phyloP scores from a whole-genome alignment of 805 yeast genomes.

The Wickerhamomyces pijperi region DNA sequence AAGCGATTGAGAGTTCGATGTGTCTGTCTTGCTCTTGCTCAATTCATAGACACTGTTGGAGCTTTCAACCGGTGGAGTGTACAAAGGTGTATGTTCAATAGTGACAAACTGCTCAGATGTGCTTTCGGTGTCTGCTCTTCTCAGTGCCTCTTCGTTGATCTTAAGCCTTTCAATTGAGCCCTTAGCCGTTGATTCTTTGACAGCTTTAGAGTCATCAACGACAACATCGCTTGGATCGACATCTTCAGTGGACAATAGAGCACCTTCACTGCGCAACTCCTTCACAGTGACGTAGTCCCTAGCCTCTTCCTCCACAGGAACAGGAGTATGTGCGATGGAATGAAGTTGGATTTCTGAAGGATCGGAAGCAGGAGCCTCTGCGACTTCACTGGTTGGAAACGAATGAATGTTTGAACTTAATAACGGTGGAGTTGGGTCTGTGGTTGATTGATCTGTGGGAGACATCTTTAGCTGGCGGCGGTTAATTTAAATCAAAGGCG shows the following conservation, averaged over 20 bases:
- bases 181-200: neutral
- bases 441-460: no score
- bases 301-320: conserved; percentile 1
- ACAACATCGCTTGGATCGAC: neutral
- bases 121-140: no score
- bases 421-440: neutral
- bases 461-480: no score
- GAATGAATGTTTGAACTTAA: neutral
- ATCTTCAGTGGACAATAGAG: conserved; percentile 24
- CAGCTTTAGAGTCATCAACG: neutral
- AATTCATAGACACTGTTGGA: conserved; percentile 12
- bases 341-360: conserved; percentile 1
- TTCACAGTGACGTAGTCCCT: conserved; percentile 20
- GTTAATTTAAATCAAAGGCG: no score
- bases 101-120: neutral
- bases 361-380: neutral
- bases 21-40: conserved; percentile 4
- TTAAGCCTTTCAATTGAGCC: no score
- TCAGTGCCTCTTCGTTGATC: no score
- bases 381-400: neutral
- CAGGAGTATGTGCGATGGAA: neutral
- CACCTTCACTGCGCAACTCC: conserved; percentile 34
- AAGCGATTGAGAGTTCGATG: conserved; percentile 11
- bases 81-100: neutral
- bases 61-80: neutral